phyloP scores from a whole-genome alignment of 2,329 filamentous ascomycete species.

The Microsporum ferrugineum region DNA sequence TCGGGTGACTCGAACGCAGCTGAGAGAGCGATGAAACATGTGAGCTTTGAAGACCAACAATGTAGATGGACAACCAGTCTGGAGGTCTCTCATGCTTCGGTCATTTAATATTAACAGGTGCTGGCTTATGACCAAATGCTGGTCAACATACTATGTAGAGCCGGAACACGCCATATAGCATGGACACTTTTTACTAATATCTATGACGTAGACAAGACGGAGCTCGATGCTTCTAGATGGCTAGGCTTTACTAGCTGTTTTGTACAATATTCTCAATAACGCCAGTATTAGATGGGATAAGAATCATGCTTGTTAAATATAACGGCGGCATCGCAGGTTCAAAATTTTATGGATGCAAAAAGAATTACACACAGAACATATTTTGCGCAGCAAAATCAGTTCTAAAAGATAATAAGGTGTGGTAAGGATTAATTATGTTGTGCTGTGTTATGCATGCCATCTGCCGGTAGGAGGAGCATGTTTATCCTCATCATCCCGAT shows the following conservation, averaged over 20 bases:
- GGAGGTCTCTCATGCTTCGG: neutral
- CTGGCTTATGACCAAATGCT: neutral
- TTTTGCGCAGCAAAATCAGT: constrained; percentile 3
- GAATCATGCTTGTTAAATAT: neutral
- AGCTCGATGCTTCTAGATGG: neutral
- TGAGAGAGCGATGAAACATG: neutral
- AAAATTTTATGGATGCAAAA: neutral
- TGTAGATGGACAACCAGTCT: neutral
- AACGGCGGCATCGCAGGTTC: neutral
- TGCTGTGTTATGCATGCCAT: neutral
- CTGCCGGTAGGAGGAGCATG: neutral
- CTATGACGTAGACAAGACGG: neutral
- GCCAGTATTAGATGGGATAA: neutral
- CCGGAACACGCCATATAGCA: neutral
- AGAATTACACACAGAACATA: neutral
- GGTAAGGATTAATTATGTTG: neutral
- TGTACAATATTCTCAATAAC: neutral
- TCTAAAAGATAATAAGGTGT: neutral
- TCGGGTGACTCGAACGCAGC: neutral
- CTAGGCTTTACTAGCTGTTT: neutral
- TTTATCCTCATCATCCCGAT: constrained; percentile 51
- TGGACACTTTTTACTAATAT: neutral
- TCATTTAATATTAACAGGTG: neutral
- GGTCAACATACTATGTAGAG: no score
- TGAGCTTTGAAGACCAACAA: neutral